Evolutionary conservation across 805 yeast genomes (phyloP), one percentile per base, ranked within the genome.

Genomic region (Pichia scutulata): DNA sequence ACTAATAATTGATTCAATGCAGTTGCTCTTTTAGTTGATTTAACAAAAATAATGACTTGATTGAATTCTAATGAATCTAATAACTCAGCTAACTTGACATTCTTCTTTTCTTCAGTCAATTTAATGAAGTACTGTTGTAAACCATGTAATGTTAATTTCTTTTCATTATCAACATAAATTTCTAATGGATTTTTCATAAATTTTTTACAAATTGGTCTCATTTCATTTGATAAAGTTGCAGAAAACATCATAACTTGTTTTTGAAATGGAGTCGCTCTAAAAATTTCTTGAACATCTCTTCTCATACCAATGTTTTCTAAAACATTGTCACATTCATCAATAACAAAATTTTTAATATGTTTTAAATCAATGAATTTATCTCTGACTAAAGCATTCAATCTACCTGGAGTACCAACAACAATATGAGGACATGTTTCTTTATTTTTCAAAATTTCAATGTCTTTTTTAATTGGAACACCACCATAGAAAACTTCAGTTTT

Each of bases 211-310:
- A 93, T 82, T 55, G 97, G 97, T 71, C 96, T 86, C 64, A 92
- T 89, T 67, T 92, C 98, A 67, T 81, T 87, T 44, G 96, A 82
- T 62, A 92, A 78, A 50, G 99, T 92, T 58, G 99, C 99, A 54
- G 96, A 86, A 72, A 92, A 92, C 97, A 92, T 92, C 98, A 93
- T 90, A 51, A 93, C 98, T 76, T 92, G 99, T 73, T 92, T 92
- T 70, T 92, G 96, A 72, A 87, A 95, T 58, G 99, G 99, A 47
- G 99, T 92, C 54, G 87, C 87, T 71, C 97, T 84, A 82, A 93
- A 92, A 57, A 93, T 86, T 68, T 92, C 98, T 77, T 92, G 99
- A 52, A 92, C 97, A 67, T 92, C 99, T 70, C 96, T 84, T 78
- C 99, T 87, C 99, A 92, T 92, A 63, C 86, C 95, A 63, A 67